These are phyloP conservation scores for Fusarium scirpi DNA, from an alignment of 2,329 filamentous ascomycete species.

Conservation along the genomic window DNA sequence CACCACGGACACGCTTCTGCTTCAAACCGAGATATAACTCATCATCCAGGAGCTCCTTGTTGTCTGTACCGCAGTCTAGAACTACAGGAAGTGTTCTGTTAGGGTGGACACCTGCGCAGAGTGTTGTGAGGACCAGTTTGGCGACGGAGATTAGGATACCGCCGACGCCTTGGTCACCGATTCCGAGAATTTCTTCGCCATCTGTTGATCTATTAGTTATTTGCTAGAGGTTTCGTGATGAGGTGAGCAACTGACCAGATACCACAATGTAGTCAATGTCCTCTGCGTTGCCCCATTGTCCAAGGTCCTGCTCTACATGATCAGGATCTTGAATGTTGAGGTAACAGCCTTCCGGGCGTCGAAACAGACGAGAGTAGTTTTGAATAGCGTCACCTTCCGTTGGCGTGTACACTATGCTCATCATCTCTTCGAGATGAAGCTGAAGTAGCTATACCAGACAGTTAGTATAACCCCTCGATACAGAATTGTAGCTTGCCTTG, in stretches of 20 bases:
- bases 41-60: slow-evolving; percentile 78
- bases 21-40: slow-evolving; percentile 83
- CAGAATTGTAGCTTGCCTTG: slow-evolving; percentile 59
- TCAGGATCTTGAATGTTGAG: slow-evolving; percentile 78
- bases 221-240: accelerated
- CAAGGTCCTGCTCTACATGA: slow-evolving; percentile 73
- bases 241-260: slow-evolving; percentile 66
- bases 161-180: slow-evolving; percentile 89
- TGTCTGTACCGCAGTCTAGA: slow-evolving; percentile 88
- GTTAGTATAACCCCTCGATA: slow-evolving; percentile 24
- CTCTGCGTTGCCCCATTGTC: slow-evolving; percentile 75
- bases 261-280: slow-evolving; percentile 92
- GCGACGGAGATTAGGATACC: slow-evolving; percentile 87
- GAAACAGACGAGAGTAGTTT: slow-evolving; percentile 83
- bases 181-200: slow-evolving; percentile 82
- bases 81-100: slow-evolving; percentile 83
- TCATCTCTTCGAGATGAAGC: slow-evolving; percentile 87
- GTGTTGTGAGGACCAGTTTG: slow-evolving; percentile 83
- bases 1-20: slow-evolving; percentile 73
- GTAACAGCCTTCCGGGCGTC: slow-evolving; percentile 84
- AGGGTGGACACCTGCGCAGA: slow-evolving; percentile 89
- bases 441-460: slow-evolving; percentile 69
- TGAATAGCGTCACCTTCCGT: slow-evolving; percentile 91
- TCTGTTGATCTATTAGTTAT: slow-evolving; percentile 49
- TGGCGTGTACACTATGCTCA: slow-evolving; percentile 89